Conservation (phyloP, 257 asterid genomes). For the Capsicum baccatum region DNA sequence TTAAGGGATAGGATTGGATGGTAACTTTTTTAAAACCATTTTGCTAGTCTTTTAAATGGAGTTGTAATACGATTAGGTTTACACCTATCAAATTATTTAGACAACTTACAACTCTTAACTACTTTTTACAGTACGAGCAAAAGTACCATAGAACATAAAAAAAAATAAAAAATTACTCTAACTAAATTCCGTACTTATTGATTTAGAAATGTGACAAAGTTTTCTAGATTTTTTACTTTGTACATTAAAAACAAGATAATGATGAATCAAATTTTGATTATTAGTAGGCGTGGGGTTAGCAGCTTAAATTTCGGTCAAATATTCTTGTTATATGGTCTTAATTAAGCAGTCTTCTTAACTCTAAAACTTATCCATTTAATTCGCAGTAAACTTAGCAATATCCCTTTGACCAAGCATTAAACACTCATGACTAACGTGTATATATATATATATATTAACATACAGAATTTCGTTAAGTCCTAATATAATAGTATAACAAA, state of each 20-base stretch:
- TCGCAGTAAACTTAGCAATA: not conserved
- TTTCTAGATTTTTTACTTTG: too few relatives aligned
- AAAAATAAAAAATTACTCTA: too few relatives aligned
- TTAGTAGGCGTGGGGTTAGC: not conserved
- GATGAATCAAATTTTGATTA: not conserved
- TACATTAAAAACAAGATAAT: not conserved
- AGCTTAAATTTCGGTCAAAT: constrained; percentile 21
- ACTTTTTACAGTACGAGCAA: too few relatives aligned
- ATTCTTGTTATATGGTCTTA: not conserved
- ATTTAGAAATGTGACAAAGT: too few relatives aligned
- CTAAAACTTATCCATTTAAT: not conserved
- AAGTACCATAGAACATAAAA: too few relatives aligned
- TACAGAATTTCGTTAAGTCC: not conserved
- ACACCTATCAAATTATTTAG: too few relatives aligned
- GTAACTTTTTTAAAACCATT: too few relatives aligned
- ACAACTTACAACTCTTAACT: too few relatives aligned
- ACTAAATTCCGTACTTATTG: too few relatives aligned
- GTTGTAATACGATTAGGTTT: too few relatives aligned
- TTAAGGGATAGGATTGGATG: too few relatives aligned
- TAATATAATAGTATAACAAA: not conserved
- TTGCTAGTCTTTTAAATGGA: too few relatives aligned
- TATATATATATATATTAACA: not conserved
- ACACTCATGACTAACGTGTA: not conserved
- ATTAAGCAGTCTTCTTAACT: not conserved
- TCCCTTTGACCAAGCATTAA: not conserved